Percentiles rank a stretch among this genome's conserved stretches.
Conservation (phyloP, 2,329 filamentous ascomycete genomes). For the Shiraia bambusicola region DNA sequence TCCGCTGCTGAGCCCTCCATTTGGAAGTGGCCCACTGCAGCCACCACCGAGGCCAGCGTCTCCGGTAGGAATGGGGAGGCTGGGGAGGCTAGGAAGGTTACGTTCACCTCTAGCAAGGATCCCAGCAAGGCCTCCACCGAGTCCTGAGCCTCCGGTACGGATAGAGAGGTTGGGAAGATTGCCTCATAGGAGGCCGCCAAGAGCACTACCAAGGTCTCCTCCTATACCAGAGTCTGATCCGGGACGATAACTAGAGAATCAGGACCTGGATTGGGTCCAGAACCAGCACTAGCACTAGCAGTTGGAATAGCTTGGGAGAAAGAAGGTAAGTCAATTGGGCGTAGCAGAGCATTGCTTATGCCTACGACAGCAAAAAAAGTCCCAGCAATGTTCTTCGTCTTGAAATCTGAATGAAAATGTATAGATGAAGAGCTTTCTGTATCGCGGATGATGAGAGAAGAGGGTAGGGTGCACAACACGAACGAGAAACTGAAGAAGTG, state of each 20-base stretch:
- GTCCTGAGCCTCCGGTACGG: no score
- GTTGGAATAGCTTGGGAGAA: slow-evolving; percentile 10
- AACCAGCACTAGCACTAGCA: no score
- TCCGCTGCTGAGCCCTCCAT: background rate
- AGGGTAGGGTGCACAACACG: slow-evolving; percentile 24
- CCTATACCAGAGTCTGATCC: slow-evolving; percentile 1
- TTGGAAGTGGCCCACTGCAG: background rate
- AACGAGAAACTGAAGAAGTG: slow-evolving; percentile 7
- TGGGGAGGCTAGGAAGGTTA: background rate
- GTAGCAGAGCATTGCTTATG: slow-evolving; percentile 23
- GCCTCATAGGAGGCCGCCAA: no score
- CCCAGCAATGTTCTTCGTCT: slow-evolving; percentile 30
- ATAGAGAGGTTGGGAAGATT: no score
- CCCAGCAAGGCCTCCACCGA: no score
- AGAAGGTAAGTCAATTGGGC: slow-evolving; percentile 19
- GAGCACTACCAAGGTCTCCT: no score
- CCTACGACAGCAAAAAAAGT: slow-evolving; percentile 23
- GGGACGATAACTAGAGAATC: background rate
- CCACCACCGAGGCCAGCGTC: background rate
- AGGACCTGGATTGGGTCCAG: background rate
- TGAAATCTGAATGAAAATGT: background rate
- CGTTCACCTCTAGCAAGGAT: background rate
- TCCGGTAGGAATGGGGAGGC: background rate
- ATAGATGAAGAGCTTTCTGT: no score
- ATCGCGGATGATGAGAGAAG: no score